These are phyloP conservation scores for Rhizophlyctis rosea DNA, from an alignment of 192 early-diverging fungal genomes.

Conservation along the genomic window DNA sequence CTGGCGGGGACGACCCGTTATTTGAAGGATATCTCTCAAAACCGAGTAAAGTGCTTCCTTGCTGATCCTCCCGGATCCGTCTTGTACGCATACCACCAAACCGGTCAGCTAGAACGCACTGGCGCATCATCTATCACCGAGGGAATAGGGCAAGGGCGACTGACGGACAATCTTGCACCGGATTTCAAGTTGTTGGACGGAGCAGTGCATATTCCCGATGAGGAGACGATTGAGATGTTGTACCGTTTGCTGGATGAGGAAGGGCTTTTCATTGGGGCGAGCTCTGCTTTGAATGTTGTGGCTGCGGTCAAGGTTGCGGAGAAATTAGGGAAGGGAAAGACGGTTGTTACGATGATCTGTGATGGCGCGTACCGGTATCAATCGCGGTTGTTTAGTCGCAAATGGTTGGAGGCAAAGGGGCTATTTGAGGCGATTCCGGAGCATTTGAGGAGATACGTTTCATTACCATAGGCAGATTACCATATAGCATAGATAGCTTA, in stretches of 20 bases:
- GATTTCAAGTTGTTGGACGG: conserved; percentile 80
- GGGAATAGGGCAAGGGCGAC: conserved; percentile 92
- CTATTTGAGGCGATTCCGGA: conserved; percentile 74
- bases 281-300: conserved; percentile 89
- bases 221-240: conserved; percentile 78
- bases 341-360: conserved; percentile 81
- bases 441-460: conserved; percentile 83
- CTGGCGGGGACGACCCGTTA: conserved; percentile 79
- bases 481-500: no score
- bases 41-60: conserved; percentile 73
- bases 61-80: conserved; percentile 94
- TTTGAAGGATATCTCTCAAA: conserved; percentile 71
- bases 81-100: conserved; percentile 79
- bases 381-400: conserved; percentile 43
- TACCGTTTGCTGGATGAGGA: conserved; percentile 90
- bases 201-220: conserved; percentile 78
- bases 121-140: conserved; percentile 86
- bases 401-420: conserved; percentile 87
- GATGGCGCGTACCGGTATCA: conserved; percentile 70
- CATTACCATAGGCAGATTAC: no score
- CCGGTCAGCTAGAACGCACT: conserved; percentile 60
- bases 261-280: conserved; percentile 89
- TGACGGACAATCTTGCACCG: conserved; percentile 83
- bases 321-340: conserved; percentile 68
- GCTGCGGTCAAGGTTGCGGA: conserved; percentile 89